Evolutionary conservation across 495 filamentous ascomycete species (phyloP), one percentile per base, ranked within the genome.

Genomic region (Aspergillus heteromorphus): DNA sequence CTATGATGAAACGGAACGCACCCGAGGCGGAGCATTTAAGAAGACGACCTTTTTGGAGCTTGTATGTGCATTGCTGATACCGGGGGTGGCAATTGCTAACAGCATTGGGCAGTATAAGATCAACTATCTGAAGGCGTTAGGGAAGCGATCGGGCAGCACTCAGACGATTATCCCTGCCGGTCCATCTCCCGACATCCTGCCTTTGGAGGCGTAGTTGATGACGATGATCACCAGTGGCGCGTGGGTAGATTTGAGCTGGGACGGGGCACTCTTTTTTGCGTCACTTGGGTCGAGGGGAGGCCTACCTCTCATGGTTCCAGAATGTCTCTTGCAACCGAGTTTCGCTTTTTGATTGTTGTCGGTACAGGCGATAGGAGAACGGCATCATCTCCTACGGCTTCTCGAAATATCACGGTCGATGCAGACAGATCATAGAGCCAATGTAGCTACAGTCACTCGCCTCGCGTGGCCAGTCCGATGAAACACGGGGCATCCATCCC

Each of bases 1-100:
- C 69, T 91, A 84, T 80, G 82, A 84, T 57, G 72, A 81, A 16
- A 76, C 79, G 7, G 70, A 73, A 52, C 60, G 62, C 47, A 77
- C 74, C 3, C 66, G 68, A 11, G 54, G 54, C 18, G 75, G 79
- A 14, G 86, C 81, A 1, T 92, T 92, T 64, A 79, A 74, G 60
- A 77, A 83, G 45, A 90, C 87, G 13, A 87, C 86, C 17, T 73
- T 82, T 53, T 90, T 91, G 61, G 65, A 79, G 55, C 49, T 65
- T 55, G 81, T 83, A 58, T 71, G 76, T 73, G 31, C 13, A 17
- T 20, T n/a, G 11, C 19, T 30, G 18, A 8, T 11, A 4, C 29
- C 10, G 16, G 34, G 19, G 23, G 17, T 25, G 13, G 31, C 20
- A 21, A 47, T 25, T 47, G 16, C 51, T 49, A 40, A 49, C 45